These are phyloP conservation scores for Nothophaeocryptopus gaeumannii DNA, from an alignment of 2,329 filamentous ascomycete genomes.

Conservation along the genomic window DNA sequence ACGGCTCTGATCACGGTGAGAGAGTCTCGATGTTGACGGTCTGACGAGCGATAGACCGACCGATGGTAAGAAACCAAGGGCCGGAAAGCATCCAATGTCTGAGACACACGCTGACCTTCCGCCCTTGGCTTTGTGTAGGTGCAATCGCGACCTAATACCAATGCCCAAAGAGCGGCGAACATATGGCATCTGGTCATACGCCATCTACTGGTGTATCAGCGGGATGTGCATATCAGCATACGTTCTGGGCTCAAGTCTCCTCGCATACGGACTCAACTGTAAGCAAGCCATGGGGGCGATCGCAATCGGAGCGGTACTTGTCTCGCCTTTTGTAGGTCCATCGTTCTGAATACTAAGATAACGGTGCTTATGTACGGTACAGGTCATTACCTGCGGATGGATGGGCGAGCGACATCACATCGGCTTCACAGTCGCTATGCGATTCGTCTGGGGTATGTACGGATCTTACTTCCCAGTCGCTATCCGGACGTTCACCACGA, in stretches of 20 bases:
- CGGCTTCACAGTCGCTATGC: conserved; percentile 1
- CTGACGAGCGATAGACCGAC: background rate
- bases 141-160: conserved; percentile 2
- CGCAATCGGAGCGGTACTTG: background rate
- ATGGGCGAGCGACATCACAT: conserved; percentile 3
- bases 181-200: conserved; percentile 3
- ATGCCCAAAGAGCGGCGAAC: conserved; percentile 3
- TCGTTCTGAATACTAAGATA: too few species aligned
- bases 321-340: background rate
- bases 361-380: too few species aligned
- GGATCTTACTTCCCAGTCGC: conserved; percentile 3
- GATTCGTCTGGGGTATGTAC: conserved; percentile 6
- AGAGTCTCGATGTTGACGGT: too few species aligned
- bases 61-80: background rate
- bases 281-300: conserved; percentile 5
- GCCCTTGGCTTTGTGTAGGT: too few species aligned
- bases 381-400: conserved; percentile 1
- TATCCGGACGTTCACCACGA: background rate
- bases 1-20: too few species aligned
- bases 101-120: background rate
- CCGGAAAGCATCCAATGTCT: background rate
- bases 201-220: conserved; percentile 4
- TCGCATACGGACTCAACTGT: conserved; percentile 2
- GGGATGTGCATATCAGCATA: conserved; percentile 4
- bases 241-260: conserved; percentile 1